Percentiles rank a stretch among this genome's conserved stretches.
Evolutionary conservation across 257 asterid species (phyloP).

Genomic region (Coffea eugenioides): DNA sequence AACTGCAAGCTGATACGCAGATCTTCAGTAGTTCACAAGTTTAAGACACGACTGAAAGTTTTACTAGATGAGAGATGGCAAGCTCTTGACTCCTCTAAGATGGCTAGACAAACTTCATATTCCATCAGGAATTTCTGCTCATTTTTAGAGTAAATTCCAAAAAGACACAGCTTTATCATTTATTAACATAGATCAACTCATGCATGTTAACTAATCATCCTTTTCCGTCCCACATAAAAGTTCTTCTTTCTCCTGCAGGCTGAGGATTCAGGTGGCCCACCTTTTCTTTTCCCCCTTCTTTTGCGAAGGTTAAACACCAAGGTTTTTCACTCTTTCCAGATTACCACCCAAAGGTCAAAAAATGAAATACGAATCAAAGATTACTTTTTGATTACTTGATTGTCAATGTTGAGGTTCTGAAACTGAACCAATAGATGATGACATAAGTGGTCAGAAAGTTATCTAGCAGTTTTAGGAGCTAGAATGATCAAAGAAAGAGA

Average conservation of each 20-base stretch:
- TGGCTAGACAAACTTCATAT: neutral
- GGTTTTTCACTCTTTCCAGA: neutral
- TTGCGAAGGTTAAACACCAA: neutral
- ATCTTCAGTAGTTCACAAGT: neutral
- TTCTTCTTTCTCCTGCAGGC: neutral
- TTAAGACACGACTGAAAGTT: neutral
- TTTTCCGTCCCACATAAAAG: neutral
- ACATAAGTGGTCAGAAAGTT: neutral
- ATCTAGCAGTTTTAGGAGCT: neutral
- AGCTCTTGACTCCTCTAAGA: neutral
- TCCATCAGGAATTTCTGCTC: neutral
- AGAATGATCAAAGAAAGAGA: constrained; percentile 15
- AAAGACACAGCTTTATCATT: neutral
- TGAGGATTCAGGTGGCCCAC: neutral
- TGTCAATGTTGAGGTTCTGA: neutral
- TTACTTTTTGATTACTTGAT: neutral
- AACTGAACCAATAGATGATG: neutral
- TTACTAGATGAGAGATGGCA: neutral
- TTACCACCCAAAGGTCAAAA: neutral
- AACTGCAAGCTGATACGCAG: neutral
- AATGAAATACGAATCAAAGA: neutral
- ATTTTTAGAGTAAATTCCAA: neutral
- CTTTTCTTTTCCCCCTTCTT: neutral
- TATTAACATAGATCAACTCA: neutral
- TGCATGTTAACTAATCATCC: neutral